Conservation (phyloP, 768 basidiomycete genomes). For the Coprinellus aureogranulatus region DNA sequence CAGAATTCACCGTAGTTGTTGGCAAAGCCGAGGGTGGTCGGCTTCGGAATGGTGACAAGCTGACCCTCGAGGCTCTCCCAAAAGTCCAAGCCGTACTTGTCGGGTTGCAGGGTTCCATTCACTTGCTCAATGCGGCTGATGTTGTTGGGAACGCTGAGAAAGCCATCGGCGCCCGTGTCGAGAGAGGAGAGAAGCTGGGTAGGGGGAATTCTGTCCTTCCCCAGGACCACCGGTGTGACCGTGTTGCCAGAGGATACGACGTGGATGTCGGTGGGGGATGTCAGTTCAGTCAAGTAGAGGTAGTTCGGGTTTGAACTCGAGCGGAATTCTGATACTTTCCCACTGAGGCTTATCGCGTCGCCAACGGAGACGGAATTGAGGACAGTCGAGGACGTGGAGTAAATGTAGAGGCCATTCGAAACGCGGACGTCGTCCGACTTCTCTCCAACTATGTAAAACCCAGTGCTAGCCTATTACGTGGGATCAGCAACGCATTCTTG, state of each 20-base stretch:
- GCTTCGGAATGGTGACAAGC: slow-evolving; percentile 50
- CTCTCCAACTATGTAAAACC: slow-evolving; percentile 49
- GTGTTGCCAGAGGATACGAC: slow-evolving; percentile 45
- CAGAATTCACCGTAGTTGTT: slow-evolving; percentile 57
- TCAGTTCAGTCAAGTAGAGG: slow-evolving; percentile 50
- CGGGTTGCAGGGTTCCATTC: slow-evolving; percentile 49
- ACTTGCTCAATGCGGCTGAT: slow-evolving; percentile 40
- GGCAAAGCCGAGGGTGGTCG: slow-evolving; percentile 47
- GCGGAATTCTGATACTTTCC: slow-evolving; percentile 51
- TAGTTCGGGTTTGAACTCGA: slow-evolving; percentile 40
- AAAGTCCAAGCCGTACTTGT: slow-evolving; percentile 57
- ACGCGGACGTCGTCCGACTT: slow-evolving; percentile 42
- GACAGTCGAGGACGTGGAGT: slow-evolving; percentile 37
- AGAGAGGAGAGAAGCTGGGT: slow-evolving; percentile 46
- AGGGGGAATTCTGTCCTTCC: slow-evolving; percentile 52
- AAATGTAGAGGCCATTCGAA: slow-evolving; percentile 53
- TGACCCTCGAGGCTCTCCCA: slow-evolving; percentile 64
- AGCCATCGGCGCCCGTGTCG: slow-evolving; percentile 53
- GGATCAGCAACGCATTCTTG: neutral
- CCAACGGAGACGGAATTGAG: slow-evolving; percentile 42
- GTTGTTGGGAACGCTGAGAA: slow-evolving; percentile 56
- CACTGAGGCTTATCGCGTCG: slow-evolving; percentile 45
- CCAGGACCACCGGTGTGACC: slow-evolving; percentile 49
- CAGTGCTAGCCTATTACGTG: slow-evolving; percentile 37
- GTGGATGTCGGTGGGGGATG: slow-evolving; percentile 40